Evolutionary conservation across 129 eudicot species (phyloP).

Genomic region (Helianthus annuus): DNA sequence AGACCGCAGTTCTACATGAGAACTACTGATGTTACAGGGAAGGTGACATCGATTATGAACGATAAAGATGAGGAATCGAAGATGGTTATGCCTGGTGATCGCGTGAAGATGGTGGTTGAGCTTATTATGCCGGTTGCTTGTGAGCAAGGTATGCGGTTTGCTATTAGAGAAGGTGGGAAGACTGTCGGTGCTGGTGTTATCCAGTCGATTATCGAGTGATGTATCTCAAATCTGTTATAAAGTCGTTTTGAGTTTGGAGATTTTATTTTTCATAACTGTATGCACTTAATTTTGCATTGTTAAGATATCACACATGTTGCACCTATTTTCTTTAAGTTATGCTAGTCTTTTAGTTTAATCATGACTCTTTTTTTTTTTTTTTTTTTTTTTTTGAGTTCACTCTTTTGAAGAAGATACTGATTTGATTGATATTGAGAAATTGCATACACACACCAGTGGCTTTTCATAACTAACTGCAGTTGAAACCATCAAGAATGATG

Average conservation of each 20-base stretch:
- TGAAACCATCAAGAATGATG: slow-evolving; percentile 26
- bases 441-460: slow-evolving; percentile 20
- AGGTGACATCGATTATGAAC: slow-evolving; percentile 63
- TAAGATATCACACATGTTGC: slow-evolving; percentile 44
- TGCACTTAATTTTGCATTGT: slow-evolving; percentile 46
- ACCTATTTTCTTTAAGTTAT: slow-evolving; percentile 23
- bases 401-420: not conserved
- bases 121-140: slow-evolving; percentile 81
- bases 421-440: slow-evolving; percentile 19
- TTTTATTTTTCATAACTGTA: slow-evolving; percentile 23
- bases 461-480: not conserved
- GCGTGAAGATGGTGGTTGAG: slow-evolving; percentile 88
- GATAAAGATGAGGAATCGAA: slow-evolving; percentile 83
- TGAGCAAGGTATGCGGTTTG: slow-evolving; percentile 92
- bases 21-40: slow-evolving; percentile 88
- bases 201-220: slow-evolving; percentile 65
- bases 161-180: slow-evolving; percentile 99
- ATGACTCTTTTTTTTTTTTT: no score
- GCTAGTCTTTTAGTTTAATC: slow-evolving; percentile 35
- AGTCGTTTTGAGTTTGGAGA: slow-evolving; percentile 31
- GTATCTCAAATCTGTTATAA: not conserved
- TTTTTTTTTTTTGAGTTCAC: no score
- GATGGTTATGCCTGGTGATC: slow-evolving; percentile 99
- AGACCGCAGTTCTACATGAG: slow-evolving; percentile 95
- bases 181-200: slow-evolving; percentile 98